Evolutionary conservation across 495 filamentous ascomycete genomes (phyloP).

Genomic region (Hypoxylon fuscum): DNA sequence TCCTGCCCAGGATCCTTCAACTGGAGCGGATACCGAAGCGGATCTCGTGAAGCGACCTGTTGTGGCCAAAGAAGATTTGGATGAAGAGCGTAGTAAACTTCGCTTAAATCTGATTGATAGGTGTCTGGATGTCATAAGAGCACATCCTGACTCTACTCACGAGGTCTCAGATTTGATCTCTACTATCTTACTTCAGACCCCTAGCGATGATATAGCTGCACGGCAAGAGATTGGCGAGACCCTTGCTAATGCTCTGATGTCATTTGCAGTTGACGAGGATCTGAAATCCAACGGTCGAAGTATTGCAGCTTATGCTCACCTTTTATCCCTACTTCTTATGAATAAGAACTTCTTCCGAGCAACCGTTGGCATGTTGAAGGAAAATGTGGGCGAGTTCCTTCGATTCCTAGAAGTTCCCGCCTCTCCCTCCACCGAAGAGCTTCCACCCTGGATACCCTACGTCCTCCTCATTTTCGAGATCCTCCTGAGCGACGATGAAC

Average conservation of each 20-base stretch:
- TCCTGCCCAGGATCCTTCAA: constrained; percentile 33
- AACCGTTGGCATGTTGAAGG: constrained; percentile 76
- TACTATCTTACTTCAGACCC: constrained; percentile 74
- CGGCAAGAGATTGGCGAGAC: constrained; percentile 82
- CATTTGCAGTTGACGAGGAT: constrained; percentile 78
- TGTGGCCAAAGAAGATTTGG: constrained; percentile 81
- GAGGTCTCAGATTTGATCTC: constrained; percentile 88
- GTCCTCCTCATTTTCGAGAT: constrained; percentile 91
- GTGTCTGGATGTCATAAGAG: constrained; percentile 86
- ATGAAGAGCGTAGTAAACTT: constrained; percentile 76
- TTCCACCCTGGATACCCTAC: constrained; percentile 91
- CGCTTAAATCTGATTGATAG: constrained; percentile 84
- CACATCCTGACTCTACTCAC: constrained; percentile 88
- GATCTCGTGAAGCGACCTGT: constrained; percentile 18
- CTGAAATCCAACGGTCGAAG: constrained; percentile 66
- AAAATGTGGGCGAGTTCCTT: constrained; percentile 78
- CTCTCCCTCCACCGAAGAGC: constrained; percentile 71
- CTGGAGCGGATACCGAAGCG: constrained; percentile 18
- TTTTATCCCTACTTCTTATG: constrained; percentile 87
- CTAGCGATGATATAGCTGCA: constrained; percentile 62
- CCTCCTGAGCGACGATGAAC: constrained; percentile 84
- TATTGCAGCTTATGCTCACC: constrained; percentile 91
- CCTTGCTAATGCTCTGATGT: constrained; percentile 86
- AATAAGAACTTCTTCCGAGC: constrained; percentile 81
- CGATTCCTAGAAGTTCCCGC: constrained; percentile 81